Evolutionary conservation across 202 grass and related monocot genomes (phyloP), one percentile per base, ranked within the genome.

Genomic region (Brachypodium distachyon): DNA sequence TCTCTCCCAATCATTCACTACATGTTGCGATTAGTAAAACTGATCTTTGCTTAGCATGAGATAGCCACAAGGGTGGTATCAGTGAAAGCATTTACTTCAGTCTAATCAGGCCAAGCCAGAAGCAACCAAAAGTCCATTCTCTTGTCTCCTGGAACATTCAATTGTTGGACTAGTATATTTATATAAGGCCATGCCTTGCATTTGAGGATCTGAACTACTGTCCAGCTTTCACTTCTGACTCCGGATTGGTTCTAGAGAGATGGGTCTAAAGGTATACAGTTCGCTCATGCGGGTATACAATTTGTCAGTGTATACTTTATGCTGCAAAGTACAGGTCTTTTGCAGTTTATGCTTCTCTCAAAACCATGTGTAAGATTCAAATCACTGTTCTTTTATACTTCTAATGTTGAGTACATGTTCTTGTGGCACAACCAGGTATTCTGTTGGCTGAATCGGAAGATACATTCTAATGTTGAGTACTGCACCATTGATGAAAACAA

Each of bases 401-500:
- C 52, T 85, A 77, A 16, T 73, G 56, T 74, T 39, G n/a, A n/a
- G 67, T 73, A 43, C 7, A 38, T 83, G 18, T 73, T 80, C 32
- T 77, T 75, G 57, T 86, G 64, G 23, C 61, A 54, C 52, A 60
- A 6, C 54, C 77, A 97, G 94, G 77, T 98, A 53, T 88, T 98
- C 62, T 74, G 59, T 69, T 98, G 95, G 95, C 78, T 98, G 77
- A 90, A 94, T 68, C 74, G 80, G 29, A 94, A 86, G 70, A 90
- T 92, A 74, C 86, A 90, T 63, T 60, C 82, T 36, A 91, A 59
- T 62, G 67, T 49, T 19, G 82, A 86, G 55, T 98, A 98, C 73
- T 72, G 78, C 69, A 90, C 67, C 25, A 89, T 98, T 29, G 75
- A 76, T 66, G 87, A 74, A 34, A 84, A 84, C 47, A 90, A 87